Evolutionary conservation across 768 basidiomycete species (phyloP).

Genomic region (Rhodotorula babjevae): DNA sequence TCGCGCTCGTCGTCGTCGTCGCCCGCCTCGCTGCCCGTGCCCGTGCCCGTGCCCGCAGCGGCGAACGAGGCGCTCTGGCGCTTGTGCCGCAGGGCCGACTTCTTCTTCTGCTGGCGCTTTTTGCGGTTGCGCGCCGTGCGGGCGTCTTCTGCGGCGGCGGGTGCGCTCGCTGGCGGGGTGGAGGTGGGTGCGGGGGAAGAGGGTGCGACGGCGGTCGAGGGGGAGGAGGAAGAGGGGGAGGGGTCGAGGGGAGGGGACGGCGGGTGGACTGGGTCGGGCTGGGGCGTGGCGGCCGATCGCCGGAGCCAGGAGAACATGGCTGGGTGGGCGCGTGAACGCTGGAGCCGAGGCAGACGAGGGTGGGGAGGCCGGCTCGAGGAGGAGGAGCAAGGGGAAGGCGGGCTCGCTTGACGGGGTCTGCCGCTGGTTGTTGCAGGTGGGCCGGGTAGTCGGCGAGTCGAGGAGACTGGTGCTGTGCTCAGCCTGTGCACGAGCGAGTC

Average conservation of each 20-base stretch:
- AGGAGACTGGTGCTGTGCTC: no score
- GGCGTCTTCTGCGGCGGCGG: not conserved
- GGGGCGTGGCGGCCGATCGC: not conserved
- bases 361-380: not conserved
- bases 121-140: not conserved
- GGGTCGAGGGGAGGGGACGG: not conserved
- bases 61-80: not conserved
- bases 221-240: not conserved
- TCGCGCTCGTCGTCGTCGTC: not conserved
- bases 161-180: not conserved
- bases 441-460: no score
- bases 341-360: not conserved
- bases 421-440: no score
- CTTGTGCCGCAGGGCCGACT: not conserved
- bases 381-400: no score
- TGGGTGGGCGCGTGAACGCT: accelerated
- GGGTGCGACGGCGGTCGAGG: not conserved
- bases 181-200: no score
- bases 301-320: not conserved
- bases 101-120: conserved; percentile 5
- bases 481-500: no score
- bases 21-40: no score
- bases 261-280: not conserved
- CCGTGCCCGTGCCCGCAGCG: not conserved
- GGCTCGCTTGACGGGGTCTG: no score